Percentiles rank a stretch among this genome's conserved stretches.
Evolutionary conservation across 2,329 filamentous ascomycete genomes (phyloP).

Genomic region (Aspergillus fijiensis): DNA sequence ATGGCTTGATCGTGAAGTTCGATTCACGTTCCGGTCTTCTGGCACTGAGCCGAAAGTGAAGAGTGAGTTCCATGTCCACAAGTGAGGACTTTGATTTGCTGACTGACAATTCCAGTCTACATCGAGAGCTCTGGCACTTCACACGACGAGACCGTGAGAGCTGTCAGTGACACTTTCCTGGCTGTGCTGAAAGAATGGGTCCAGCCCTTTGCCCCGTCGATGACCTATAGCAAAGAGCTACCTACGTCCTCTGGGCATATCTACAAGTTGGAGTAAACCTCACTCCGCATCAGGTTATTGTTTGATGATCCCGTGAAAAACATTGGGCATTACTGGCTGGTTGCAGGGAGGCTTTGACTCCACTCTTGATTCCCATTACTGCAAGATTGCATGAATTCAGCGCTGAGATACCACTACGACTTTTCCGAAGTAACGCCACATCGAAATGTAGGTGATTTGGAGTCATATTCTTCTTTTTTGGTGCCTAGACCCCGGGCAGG

Average conservation of each 20-base stretch:
- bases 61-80: conserved; percentile 34
- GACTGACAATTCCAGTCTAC: conserved; percentile 34
- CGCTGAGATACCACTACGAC: conserved; percentile 5
- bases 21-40: conserved; percentile 61
- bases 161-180: conserved; percentile 39
- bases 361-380: conserved; percentile 2
- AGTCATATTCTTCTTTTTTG: neutral
- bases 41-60: conserved; percentile 70
- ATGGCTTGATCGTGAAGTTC: conserved; percentile 55
- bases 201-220: conserved; percentile 36
- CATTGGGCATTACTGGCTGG: conserved; percentile 10
- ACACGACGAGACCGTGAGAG: conserved; percentile 34
- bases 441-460: neutral
- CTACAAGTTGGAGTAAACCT: conserved; percentile 22
- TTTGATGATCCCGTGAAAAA: conserved; percentile 1
- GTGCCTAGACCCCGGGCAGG: neutral
- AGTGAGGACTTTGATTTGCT: neutral
- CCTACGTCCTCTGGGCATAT: conserved; percentile 41
- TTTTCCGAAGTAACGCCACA: neutral
- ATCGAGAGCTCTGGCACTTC: conserved; percentile 43
- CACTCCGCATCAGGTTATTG: conserved; percentile 10
- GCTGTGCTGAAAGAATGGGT: conserved; percentile 43
- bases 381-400: conserved; percentile 7
- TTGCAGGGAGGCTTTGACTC: neutral
- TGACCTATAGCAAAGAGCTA: conserved; percentile 37